phyloP scores from a whole-genome alignment of 805 yeast genomes.

The Candida endomychidarum region DNA sequence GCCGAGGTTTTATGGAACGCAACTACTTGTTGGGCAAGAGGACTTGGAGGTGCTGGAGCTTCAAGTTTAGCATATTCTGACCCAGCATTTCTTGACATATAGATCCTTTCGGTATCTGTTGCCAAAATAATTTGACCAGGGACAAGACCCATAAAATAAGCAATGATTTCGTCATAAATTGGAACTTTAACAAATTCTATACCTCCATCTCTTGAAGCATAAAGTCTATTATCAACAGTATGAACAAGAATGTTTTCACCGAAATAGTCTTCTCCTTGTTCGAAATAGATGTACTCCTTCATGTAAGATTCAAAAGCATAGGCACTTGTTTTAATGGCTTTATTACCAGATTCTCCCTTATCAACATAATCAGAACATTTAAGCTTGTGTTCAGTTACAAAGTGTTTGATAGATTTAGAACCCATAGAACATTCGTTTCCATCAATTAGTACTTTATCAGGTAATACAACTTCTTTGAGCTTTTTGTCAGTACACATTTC shows the following conservation, averaged over 20 bases:
- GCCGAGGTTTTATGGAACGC: slow-evolving; percentile 61
- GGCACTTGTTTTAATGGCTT: slow-evolving; percentile 35
- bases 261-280: slow-evolving; percentile 38
- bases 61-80: slow-evolving; percentile 44
- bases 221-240: slow-evolving; percentile 52
- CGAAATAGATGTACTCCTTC: slow-evolving; percentile 58
- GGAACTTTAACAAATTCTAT: slow-evolving; percentile 37
- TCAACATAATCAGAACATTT: slow-evolving; percentile 33
- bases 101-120: slow-evolving; percentile 51
- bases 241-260: slow-evolving; percentile 54
- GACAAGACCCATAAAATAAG: slow-evolving; percentile 50
- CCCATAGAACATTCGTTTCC: slow-evolving; percentile 46
- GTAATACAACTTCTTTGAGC: slow-evolving; percentile 23
- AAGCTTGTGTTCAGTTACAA: slow-evolving; percentile 28
- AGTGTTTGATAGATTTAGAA: slow-evolving; percentile 22
- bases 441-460: slow-evolving; percentile 42
- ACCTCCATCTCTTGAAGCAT: slow-evolving; percentile 58
- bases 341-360: slow-evolving; percentile 17
- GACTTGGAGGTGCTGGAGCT: slow-evolving; percentile 52
- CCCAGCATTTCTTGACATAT: slow-evolving; percentile 69
- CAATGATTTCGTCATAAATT: slow-evolving; percentile 31
- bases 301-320: slow-evolving; percentile 54
- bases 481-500: slow-evolving; percentile 25
- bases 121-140: slow-evolving; percentile 57
- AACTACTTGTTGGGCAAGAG: slow-evolving; percentile 39